phyloP scores from a whole-genome alignment of 2,329 filamentous ascomycete species.

The Xylaria sp. region DNA sequence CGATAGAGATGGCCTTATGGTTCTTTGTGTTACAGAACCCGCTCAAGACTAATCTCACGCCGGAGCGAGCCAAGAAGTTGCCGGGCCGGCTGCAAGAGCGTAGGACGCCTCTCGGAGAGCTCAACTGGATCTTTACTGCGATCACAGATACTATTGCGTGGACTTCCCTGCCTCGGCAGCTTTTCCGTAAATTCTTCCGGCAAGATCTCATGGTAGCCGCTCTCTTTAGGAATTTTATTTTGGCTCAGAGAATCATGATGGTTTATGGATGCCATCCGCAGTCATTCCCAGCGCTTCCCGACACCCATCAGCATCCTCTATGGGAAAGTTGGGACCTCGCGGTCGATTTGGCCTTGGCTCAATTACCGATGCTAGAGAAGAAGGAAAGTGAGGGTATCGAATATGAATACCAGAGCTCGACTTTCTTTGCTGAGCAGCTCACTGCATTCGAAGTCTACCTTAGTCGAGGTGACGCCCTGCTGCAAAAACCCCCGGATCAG shows the following conservation, averaged over 20 bases:
- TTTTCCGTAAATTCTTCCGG: slow-evolving; percentile 96
- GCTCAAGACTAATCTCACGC: slow-evolving; percentile 68
- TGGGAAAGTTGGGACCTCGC: slow-evolving; percentile 99
- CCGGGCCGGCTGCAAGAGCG: slow-evolving; percentile 91
- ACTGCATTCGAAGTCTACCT: slow-evolving; percentile 98
- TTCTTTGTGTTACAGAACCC: slow-evolving; percentile 97
- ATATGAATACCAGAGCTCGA: slow-evolving; percentile 95
- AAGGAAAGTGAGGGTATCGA: slow-evolving; percentile 73
- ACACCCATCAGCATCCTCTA: slow-evolving; percentile 91
- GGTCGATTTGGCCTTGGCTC: slow-evolving; percentile 90
- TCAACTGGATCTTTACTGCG: slow-evolving; percentile 99
- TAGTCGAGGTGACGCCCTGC: slow-evolving; percentile 76
- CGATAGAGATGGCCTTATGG: slow-evolving; percentile 95
- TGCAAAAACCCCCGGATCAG: slow-evolving; percentile 89
- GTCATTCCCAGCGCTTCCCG: slow-evolving; percentile 88
- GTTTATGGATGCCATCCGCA: slow-evolving; percentile 95
- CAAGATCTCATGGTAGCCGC: slow-evolving; percentile 99
- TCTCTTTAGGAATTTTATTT: slow-evolving; percentile 91
- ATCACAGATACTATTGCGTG: slow-evolving; percentile 99
- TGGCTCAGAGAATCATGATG: slow-evolving; percentile 94
- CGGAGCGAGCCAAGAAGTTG: slow-evolving; percentile 85
- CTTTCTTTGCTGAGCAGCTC: slow-evolving; percentile 95
- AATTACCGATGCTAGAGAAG: slow-evolving; percentile 83
- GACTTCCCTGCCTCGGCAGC: slow-evolving; percentile 86
- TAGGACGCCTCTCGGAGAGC: slow-evolving; percentile 88